Base-by-base conservation (phyloP, 345 rosid species). In the Citrus medica region DNA sequence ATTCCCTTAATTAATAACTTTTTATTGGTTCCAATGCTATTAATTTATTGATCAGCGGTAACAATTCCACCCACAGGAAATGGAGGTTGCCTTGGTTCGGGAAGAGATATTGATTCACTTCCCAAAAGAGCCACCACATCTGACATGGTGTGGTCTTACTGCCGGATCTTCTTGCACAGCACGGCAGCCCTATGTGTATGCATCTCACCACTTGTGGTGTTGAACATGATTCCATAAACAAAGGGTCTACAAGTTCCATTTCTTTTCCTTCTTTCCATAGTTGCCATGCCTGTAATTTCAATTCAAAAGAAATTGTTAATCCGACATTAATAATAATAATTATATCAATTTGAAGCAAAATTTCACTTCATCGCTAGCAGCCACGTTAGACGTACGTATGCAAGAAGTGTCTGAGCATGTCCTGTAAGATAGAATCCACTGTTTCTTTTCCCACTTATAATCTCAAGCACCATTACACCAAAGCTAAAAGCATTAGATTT, bases 401-500 rank as follows among this genome's bases (percentile, higher is more conserved):
- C 78, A 17, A 78, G 71, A 27, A 82, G 82, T 22, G 83, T 75
- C 56, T 56, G 79, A 33, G 80, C 84, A 32, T 62, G 77, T 25
- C 79, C 81, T 2, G 76, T 76, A 12, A 35, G 78, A 67, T 79
- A 75, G 42, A 72, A 84, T 12, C 76, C 51, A 4, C 69, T 77
- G n/a, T 77, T 84, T 64, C 71, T 84, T 76, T 71, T 78, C 33
- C 85, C 89, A n/a, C 80, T 76, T 33, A 83, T 37, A 56, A 83
- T 85, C 82, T 86, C 91, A 27, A 88, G 73, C 14, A 88, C 5
- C 19, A 86, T 27, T 19, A 86, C 91, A 6, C 91, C 88, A 51
- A 86, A 88, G 67, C 87, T 88, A 63, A 83, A 88, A 14, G 80
- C 84, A 33, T 86, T 88, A 0, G 89, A 85, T 67, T 88, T 86